phyloP scores from a whole-genome alignment of 1,284 basidiomycete species.

The Ganoderma sp. region DNA sequence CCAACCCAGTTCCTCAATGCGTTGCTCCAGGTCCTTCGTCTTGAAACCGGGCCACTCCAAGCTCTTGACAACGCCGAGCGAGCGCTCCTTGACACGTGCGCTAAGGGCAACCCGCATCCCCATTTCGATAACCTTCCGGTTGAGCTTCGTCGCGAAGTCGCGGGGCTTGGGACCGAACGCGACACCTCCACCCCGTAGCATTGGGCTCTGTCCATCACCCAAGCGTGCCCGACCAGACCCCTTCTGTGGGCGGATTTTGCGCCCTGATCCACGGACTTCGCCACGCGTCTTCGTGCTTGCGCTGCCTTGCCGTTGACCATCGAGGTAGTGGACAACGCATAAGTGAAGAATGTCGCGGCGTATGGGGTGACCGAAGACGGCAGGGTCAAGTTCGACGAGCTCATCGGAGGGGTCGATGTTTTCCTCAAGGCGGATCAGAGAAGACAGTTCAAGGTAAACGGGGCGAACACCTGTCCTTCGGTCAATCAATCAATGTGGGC shows the following conservation, averaged over 20 bases:
- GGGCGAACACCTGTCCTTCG: slow-evolving; percentile 50
- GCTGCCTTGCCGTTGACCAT: slow-evolving; percentile 88
- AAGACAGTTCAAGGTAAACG: slow-evolving; percentile 63
- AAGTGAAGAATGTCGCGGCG: slow-evolving; percentile 93
- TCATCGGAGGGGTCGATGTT: slow-evolving; percentile 49
- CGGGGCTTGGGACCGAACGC: slow-evolving; percentile 91
- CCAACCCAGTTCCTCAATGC: slow-evolving; percentile 67
- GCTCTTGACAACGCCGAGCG: slow-evolving; percentile 76
- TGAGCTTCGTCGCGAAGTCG: slow-evolving; percentile 90
- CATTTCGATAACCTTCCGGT: slow-evolving; percentile 89
- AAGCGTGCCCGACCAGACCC: slow-evolving; percentile 90
- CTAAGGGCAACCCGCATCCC: slow-evolving; percentile 92
- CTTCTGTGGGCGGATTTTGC: slow-evolving; percentile 92
- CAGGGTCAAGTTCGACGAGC: slow-evolving; percentile 78
- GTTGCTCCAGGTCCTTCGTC: slow-evolving; percentile 64
- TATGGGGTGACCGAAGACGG: slow-evolving; percentile 86
- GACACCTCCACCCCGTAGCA: slow-evolving; percentile 90
- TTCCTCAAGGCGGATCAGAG: slow-evolving; percentile 55
- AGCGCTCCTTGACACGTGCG: slow-evolving; percentile 76
- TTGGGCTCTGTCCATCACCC: slow-evolving; percentile 88
- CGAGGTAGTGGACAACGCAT: slow-evolving; percentile 89
- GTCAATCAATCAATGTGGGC: not conserved
- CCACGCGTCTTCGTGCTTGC: slow-evolving; percentile 90
- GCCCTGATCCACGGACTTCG: slow-evolving; percentile 88
- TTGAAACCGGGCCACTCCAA: slow-evolving; percentile 75